A percentile compares a stretch with the other conserved stretches of the same genome.
phyloP scores from a whole-genome alignment of 1,284 basidiomycete genomes.

The Moniliella sp. region DNA sequence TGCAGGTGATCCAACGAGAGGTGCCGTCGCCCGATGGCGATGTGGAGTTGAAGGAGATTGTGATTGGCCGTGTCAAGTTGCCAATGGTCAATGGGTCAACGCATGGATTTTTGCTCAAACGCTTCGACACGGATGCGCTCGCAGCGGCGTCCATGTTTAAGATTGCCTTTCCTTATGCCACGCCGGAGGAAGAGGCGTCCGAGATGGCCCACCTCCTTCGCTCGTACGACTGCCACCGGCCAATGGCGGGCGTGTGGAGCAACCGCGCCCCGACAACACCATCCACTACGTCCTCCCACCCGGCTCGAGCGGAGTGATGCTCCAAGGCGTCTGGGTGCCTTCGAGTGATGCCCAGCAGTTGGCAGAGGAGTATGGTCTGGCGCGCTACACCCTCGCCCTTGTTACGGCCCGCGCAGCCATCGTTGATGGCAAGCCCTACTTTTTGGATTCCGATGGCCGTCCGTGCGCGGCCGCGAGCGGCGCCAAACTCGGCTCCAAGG shows the following conservation, averaged over 20 bases:
- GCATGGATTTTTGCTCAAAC: slow-evolving; percentile 16
- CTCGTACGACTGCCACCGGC: slow-evolving; percentile 53
- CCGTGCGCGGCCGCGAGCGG: slow-evolving; percentile 9
- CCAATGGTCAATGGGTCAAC: slow-evolving; percentile 42
- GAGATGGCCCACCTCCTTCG: slow-evolving; percentile 68
- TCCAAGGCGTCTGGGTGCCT: slow-evolving; percentile 75
- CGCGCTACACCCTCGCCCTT: slow-evolving; percentile 45
- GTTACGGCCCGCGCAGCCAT: slow-evolving; percentile 53
- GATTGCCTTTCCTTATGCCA: slow-evolving; percentile 70
- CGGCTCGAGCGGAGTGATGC: slow-evolving; percentile 37
- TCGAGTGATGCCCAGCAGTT: slow-evolving; percentile 49
- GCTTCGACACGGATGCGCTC: slow-evolving; percentile 78
- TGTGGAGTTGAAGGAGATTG: slow-evolving; percentile 41
- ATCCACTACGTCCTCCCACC: slow-evolving; percentile 8
- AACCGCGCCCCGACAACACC: slow-evolving; percentile 44
- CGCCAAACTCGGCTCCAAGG: neutral
- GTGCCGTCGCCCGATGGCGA: slow-evolving; percentile 37
- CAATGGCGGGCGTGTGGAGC: slow-evolving; percentile 64
- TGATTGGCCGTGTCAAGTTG: slow-evolving; percentile 78
- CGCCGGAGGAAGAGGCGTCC: slow-evolving; percentile 53
- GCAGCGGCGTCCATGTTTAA: slow-evolving; percentile 94
- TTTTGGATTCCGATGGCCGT: slow-evolving; percentile 9
- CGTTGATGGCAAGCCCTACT: slow-evolving; percentile 16
- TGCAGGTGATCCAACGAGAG: slow-evolving; percentile 59
- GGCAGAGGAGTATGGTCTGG: slow-evolving; percentile 45